Percentiles rank a stretch among this genome's conserved stretches.
These are phyloP conservation scores for Nymphaea thermarum DNA, from an alignment of 164 flowering plant genomes.

Conservation along the genomic window DNA sequence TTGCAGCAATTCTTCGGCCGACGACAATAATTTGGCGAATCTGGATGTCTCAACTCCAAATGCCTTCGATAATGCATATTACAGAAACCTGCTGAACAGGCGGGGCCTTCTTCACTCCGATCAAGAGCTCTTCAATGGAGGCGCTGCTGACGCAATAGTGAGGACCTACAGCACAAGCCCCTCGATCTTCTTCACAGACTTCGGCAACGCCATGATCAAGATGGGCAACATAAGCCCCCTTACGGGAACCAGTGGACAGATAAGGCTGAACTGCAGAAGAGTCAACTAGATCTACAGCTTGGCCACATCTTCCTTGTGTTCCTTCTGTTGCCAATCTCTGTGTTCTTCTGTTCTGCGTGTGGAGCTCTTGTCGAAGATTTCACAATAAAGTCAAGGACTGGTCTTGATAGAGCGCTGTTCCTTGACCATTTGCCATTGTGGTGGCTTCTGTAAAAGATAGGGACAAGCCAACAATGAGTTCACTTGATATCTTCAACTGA, in stretches of 20 bases:
- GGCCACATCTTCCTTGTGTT: too few relatives aligned
- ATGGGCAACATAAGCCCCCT: slow-evolving; percentile 43
- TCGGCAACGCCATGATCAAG: slow-evolving; percentile 42
- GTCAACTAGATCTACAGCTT: slow-evolving; percentile 14
- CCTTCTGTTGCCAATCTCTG: too few relatives aligned
- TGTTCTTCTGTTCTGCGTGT: too few relatives aligned
- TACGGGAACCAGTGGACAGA: slow-evolving; percentile 40
- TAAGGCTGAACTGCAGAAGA: slow-evolving; percentile 35
- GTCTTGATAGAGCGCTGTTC: too few relatives aligned
- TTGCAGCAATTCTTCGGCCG: too few relatives aligned
- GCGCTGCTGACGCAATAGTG: slow-evolving; percentile 26
- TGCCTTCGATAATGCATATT: slow-evolving; percentile 32
- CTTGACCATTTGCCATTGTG: too few relatives aligned
- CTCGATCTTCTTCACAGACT: slow-evolving; percentile 21
- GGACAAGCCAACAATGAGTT: too few relatives aligned
- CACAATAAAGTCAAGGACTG: too few relatives aligned
- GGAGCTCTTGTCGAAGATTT: too few relatives aligned
- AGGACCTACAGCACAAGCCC: slow-evolving; percentile 13
- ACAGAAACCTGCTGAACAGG: slow-evolving; percentile 13
- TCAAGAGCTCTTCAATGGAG: slow-evolving; percentile 43
- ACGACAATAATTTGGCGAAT: slow-evolving; percentile 22
- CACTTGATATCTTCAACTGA: too few relatives aligned
- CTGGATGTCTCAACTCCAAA: slow-evolving; percentile 23
- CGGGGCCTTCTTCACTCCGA: slow-evolving; percentile 54
- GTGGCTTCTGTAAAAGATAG: too few relatives aligned